Evolutionary conservation across 257 asterid genomes (phyloP), one percentile per base, ranked within the genome.

Genomic region (Lycium barbarum): DNA sequence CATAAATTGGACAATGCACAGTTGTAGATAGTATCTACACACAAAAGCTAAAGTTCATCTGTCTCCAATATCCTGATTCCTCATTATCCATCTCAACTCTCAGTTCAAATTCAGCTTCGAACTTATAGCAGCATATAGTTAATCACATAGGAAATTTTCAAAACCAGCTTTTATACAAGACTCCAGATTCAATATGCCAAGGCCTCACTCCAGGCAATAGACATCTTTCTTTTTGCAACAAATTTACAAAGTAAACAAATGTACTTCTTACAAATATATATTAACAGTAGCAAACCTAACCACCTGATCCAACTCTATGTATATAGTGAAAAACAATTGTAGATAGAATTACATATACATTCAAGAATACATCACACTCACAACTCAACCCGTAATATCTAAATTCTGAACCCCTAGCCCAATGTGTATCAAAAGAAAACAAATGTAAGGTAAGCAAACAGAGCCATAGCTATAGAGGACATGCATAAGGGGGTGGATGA

Each of bases 371-470:
- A 26, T 35, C 12, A 67, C 12, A 36, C 1, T 67, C 11, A 66
- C 12, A 67, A 35, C 11, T 13, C 74, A 67, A 11, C 14, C 15
- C n/a, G 4, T 35, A 33, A 35, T 13, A 67, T 67, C 51, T 14
- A 67, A 67, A 67, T 36, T 67, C 22, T 67, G 13, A 67, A 67
- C 12, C 5, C 0, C 2, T 26, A 0, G 22, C 22, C 20, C 22
- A 35, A 36, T 9, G 4, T 36, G 6, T 33, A 65, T 70, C 79
- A 40, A 70, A 70, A 70, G 79, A 17, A 40, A 70, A 15, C 79
- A 70, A 70, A 70, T 40, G 79, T 9, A 43, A 71, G 79, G 15
- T 71, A 71, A 2, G 79, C 57, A 18, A 71, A n/a, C 8, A 71
- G 3, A 43, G 79, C 57, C 79, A 71, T 71, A 71, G 36, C 6